Conservation (phyloP, 768 basidiomycete genomes). For the Leccinum disarticulatum region DNA sequence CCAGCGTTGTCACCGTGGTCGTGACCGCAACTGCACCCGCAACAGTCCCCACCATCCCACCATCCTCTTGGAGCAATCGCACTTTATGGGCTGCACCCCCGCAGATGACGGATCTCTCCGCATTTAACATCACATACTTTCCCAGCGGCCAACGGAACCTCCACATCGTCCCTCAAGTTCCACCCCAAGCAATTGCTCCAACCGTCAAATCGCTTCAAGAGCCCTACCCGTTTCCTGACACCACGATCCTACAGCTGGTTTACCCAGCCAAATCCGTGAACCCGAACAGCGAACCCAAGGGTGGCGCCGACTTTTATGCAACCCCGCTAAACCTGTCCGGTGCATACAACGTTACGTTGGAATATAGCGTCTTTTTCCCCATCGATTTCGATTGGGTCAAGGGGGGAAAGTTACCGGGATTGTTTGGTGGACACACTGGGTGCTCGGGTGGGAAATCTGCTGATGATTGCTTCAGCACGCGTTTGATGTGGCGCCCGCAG, state of each 20-base stretch:
- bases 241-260: constrained; percentile 56
- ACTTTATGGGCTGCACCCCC: constrained; percentile 52
- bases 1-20: constrained; percentile 9
- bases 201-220: constrained; percentile 14
- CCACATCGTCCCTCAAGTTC: constrained; percentile 51
- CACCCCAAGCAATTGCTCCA: constrained; percentile 34
- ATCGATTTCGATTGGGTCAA: constrained; percentile 71
- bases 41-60: background rate
- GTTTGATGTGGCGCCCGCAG: constrained; percentile 75
- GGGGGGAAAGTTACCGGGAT: constrained; percentile 83
- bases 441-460: constrained; percentile 81
- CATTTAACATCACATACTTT: constrained; percentile 61
- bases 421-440: constrained; percentile 65
- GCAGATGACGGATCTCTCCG: constrained; percentile 54
- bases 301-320: constrained; percentile 74
- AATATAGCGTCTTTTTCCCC: constrained; percentile 79
- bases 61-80: constrained; percentile 14
- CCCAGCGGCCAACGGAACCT: constrained; percentile 56
- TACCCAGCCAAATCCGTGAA: constrained; percentile 73
- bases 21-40: constrained; percentile 6
- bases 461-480: constrained; percentile 73
- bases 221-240: constrained; percentile 25
- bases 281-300: constrained; percentile 58
- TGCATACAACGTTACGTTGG: constrained; percentile 55
- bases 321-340: constrained; percentile 42